Percentiles rank a stretch among this genome's conserved stretches.
phyloP scores from a whole-genome alignment of 2,329 filamentous ascomycete genomes.

The Chrysoporthe cubensis region DNA sequence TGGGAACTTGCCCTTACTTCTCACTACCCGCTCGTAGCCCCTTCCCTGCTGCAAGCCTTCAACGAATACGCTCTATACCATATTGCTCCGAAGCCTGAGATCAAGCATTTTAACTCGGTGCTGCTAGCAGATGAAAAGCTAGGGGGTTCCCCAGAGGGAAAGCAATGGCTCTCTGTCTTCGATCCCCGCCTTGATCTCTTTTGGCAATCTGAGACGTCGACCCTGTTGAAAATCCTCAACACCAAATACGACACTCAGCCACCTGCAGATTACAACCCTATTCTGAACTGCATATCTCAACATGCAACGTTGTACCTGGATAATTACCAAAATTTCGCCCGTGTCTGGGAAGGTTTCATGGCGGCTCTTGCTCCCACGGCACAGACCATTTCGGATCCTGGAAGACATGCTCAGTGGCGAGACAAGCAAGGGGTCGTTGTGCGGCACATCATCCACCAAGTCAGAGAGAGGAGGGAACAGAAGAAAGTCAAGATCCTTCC shows the following conservation, averaged over 20 bases:
- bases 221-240: neutral
- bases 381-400: neutral
- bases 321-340: neutral
- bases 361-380: neutral
- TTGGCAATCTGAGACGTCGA: neutral
- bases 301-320: constrained; percentile 15
- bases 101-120: constrained; percentile 10
- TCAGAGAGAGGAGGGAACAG: constrained; percentile 2
- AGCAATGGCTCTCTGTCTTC: constrained; percentile 14
- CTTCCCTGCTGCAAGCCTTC: constrained; percentile 6
- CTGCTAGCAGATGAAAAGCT: constrained; percentile 4
- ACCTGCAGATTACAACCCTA: neutral
- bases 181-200: neutral
- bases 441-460: neutral
- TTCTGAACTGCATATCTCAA: constrained; percentile 8
- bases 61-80: constrained; percentile 8
- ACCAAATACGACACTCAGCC: neutral
- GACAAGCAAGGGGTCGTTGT: neutral
- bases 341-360: constrained; percentile 7
- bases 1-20: neutral
- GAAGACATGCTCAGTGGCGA: neutral
- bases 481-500: neutral
- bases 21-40: constrained; percentile 4
- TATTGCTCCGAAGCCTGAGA: constrained; percentile 8
- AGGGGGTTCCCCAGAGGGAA: constrained; percentile 2